Conservation (phyloP, 202 grass and related monocot species). For the Setaria viridis region DNA sequence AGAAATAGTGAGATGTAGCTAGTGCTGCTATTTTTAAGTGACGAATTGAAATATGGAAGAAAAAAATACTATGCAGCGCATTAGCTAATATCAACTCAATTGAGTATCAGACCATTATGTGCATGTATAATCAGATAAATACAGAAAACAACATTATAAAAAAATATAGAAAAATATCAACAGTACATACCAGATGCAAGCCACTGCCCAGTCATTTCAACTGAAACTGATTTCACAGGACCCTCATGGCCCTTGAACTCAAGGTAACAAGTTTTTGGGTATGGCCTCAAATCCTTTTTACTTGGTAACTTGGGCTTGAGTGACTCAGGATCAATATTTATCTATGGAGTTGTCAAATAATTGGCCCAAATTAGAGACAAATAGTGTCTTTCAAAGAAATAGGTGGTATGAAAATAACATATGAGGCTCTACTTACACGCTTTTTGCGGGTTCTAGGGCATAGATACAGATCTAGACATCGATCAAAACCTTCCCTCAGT, state of each 20-base stretch:
- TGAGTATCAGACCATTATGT: slow-evolving; percentile 13
- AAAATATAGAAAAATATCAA: slow-evolving; percentile 17
- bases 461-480: slow-evolving; percentile 95
- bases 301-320: slow-evolving; percentile 93
- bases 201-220: slow-evolving; percentile 88
- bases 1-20: neutral
- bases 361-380: slow-evolving; percentile 19
- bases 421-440: slow-evolving; percentile 60
- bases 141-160: slow-evolving; percentile 2
- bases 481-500: slow-evolving; percentile 89
- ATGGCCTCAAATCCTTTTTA: slow-evolving; percentile 94
- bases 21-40: neutral
- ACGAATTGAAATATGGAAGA: neutral
- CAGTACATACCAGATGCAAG: slow-evolving; percentile 83
- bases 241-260: slow-evolving; percentile 86
- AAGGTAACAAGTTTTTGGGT: slow-evolving; percentile 92
- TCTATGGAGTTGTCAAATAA: slow-evolving; percentile 54
- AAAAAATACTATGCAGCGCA: neutral
- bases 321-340: slow-evolving; percentile 96
- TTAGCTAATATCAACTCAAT: neutral
- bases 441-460: slow-evolving; percentile 95
- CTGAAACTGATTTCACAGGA: slow-evolving; percentile 80
- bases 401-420: slow-evolving; percentile 8
- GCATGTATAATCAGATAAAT: slow-evolving; percentile 16
- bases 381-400: slow-evolving; percentile 5